A percentile compares a stretch with the other conserved stretches of the same genome.
Evolutionary conservation across 2,329 filamentous ascomycete species (phyloP).

Genomic region (Fusarium torreyae): DNA sequence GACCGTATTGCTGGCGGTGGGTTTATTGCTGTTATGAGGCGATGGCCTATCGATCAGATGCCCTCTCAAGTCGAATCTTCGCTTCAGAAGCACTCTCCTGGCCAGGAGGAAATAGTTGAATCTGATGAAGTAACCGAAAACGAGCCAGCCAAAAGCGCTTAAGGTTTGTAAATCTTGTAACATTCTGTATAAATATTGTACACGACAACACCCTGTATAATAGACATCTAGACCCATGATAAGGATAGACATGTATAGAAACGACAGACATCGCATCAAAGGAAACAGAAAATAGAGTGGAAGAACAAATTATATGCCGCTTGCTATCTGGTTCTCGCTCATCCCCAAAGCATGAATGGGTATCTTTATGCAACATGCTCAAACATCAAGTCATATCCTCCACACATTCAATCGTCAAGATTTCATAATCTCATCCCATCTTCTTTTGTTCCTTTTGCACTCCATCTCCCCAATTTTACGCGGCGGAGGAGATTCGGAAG

Average conservation of each 20-base stretch:
- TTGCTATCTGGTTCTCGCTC: slow-evolving; percentile 51
- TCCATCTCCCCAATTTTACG: slow-evolving; percentile 27
- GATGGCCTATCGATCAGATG: slow-evolving; percentile 47
- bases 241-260: slow-evolving; percentile 1
- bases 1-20: slow-evolving; percentile 59
- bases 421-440: slow-evolving; percentile 39
- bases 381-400: slow-evolving; percentile 46
- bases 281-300: slow-evolving; percentile 5
- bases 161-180: not conserved
- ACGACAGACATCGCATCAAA: slow-evolving; percentile 3
- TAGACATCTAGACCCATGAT: not conserved
- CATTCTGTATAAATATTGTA: slow-evolving; percentile 12
- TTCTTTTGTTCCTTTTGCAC: slow-evolving; percentile 33
- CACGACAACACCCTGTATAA: slow-evolving; percentile 6
- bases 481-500: slow-evolving; percentile 34
- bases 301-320: slow-evolving; percentile 49
- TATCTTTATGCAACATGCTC: slow-evolving; percentile 54
- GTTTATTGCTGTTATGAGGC: slow-evolving; percentile 58
- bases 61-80: slow-evolving; percentile 13
- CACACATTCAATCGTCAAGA: slow-evolving; percentile 47
- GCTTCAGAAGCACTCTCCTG: slow-evolving; percentile 18
- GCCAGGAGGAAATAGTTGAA: slow-evolving; percentile 2
- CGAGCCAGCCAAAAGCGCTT: slow-evolving; percentile 4
- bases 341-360: slow-evolving; percentile 50
- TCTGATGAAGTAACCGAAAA: not conserved